A percentile compares a stretch with the other conserved stretches of the same genome.
phyloP scores from a whole-genome alignment of 768 basidiomycete species.

The Calocera viscosa region DNA sequence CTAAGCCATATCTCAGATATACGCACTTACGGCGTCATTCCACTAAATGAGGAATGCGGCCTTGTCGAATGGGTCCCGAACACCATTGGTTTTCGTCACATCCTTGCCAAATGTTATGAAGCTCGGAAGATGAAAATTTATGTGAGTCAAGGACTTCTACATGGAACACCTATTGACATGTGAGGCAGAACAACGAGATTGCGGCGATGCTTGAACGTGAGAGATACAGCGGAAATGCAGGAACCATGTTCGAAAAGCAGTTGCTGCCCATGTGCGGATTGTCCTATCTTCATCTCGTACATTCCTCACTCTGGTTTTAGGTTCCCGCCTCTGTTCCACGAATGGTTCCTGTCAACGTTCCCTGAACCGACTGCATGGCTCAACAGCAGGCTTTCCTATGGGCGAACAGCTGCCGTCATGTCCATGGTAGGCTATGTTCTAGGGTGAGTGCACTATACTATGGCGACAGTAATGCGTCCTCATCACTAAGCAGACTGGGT shows the following conservation, averaged over 20 bases:
- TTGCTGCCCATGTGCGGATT: constrained; percentile 45
- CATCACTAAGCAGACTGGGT: constrained; percentile 52
- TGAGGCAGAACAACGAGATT: constrained; percentile 24
- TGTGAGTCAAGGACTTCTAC: constrained; percentile 29
- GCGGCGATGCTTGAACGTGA: constrained; percentile 29
- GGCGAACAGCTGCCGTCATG: constrained; percentile 88
- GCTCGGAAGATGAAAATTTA: constrained; percentile 36
- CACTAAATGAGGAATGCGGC: constrained; percentile 93
- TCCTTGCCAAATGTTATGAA: constrained; percentile 59
- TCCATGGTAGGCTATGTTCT: constrained; percentile 97
- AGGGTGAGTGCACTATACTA: constrained; percentile 46
- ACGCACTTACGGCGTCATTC: constrained; percentile 95
- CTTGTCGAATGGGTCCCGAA: constrained; percentile 98
- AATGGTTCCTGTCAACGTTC: constrained; percentile 96
- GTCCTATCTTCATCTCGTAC: background rate
- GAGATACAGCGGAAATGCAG: constrained; percentile 37
- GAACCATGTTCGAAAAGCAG: constrained; percentile 33
- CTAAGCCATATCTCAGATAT: constrained; percentile 49
- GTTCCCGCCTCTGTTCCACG: constrained; percentile 78
- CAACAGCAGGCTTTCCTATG: constrained; percentile 71
- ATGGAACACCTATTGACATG: background rate
- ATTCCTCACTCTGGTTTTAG: constrained; percentile 28
- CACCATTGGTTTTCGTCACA: constrained; percentile 66
- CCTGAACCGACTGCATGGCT: constrained; percentile 96
- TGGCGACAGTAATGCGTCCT: background rate